These are phyloP conservation scores for Wallemia mellicola DNA, from an alignment of 1,284 basidiomycete genomes.

Conservation along the genomic window DNA sequence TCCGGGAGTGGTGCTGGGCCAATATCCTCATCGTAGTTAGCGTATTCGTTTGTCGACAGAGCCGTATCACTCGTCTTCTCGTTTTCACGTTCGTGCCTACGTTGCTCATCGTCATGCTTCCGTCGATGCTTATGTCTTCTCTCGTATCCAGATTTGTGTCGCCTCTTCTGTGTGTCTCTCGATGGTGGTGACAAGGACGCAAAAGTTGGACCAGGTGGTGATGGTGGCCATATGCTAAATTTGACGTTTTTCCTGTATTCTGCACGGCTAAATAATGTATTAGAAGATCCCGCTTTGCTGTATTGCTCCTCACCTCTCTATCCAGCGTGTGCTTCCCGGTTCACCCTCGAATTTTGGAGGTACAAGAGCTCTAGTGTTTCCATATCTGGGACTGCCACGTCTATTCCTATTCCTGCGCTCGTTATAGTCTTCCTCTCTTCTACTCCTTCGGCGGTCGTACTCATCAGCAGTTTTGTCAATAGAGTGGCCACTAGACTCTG, in stretches of 20 bases:
- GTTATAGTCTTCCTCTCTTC: neutral
- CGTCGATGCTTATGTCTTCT: neutral
- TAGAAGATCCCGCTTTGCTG: neutral
- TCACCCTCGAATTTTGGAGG: neutral
- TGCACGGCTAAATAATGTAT: neutral
- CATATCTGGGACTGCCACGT: neutral
- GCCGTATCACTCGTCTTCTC: neutral
- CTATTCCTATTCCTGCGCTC: neutral
- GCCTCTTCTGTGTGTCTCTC: neutral
- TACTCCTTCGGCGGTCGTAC: neutral
- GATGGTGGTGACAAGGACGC: neutral
- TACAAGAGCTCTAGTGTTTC: neutral
- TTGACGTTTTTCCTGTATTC: neutral
- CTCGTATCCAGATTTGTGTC: neutral
- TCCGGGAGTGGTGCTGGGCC: constrained; percentile 5
- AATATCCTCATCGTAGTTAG: constrained; percentile 2
- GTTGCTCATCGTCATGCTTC: neutral
- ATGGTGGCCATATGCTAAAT: neutral
- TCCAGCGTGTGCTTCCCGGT: neutral
- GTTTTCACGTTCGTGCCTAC: neutral
- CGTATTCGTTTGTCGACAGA: neutral
- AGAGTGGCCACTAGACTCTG: too few relatives aligned
- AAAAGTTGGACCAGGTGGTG: neutral
- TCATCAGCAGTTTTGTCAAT: neutral
- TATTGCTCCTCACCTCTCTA: neutral